Evolutionary conservation across 768 basidiomycete genomes (phyloP).

Genomic region (Russula foetens): DNA sequence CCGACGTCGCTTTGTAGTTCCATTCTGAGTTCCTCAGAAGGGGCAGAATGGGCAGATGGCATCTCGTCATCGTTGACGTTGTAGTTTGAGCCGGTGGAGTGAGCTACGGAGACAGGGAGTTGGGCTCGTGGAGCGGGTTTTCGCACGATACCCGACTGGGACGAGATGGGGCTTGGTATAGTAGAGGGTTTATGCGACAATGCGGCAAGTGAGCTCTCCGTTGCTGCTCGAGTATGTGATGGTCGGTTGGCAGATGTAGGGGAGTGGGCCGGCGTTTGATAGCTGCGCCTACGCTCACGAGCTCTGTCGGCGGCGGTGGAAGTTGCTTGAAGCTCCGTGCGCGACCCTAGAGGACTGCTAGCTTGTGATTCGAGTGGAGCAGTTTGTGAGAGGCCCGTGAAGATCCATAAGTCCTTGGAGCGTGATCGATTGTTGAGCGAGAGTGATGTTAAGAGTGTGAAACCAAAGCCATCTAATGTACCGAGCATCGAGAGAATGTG

Average conservation of each 20-base stretch:
- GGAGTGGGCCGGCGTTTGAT: background rate
- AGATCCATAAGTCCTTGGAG: conserved; percentile 73
- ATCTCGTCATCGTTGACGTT: conserved; percentile 17
- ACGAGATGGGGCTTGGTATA: conserved; percentile 23
- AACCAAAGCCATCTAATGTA: conserved; percentile 60
- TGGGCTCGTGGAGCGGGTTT: conserved; percentile 60
- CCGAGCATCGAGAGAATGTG: conserved; percentile 61
- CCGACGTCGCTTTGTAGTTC: conserved; percentile 47
- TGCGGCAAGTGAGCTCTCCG: conserved; percentile 10
- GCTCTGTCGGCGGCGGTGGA: conserved; percentile 5
- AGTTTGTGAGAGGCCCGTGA: conserved; percentile 43
- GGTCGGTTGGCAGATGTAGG: background rate
- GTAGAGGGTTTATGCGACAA: conserved; percentile 8
- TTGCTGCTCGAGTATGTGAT: conserved; percentile 13
- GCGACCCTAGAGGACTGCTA: conserved; percentile 30
- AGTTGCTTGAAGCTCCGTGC: conserved; percentile 26
- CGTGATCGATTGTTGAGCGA: conserved; percentile 65
- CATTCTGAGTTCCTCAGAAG: conserved; percentile 22
- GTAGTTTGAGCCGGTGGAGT: conserved; percentile 23
- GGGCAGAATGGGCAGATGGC: background rate
- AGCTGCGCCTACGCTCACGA: conserved; percentile 10
- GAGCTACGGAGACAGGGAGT: conserved; percentile 47
- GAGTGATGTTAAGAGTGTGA: conserved; percentile 59
- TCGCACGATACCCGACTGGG: conserved; percentile 37
- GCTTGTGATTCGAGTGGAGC: conserved; percentile 29